phyloP scores from a whole-genome alignment of 202 grass and related monocot genomes.

The Elaeis oleifera region DNA sequence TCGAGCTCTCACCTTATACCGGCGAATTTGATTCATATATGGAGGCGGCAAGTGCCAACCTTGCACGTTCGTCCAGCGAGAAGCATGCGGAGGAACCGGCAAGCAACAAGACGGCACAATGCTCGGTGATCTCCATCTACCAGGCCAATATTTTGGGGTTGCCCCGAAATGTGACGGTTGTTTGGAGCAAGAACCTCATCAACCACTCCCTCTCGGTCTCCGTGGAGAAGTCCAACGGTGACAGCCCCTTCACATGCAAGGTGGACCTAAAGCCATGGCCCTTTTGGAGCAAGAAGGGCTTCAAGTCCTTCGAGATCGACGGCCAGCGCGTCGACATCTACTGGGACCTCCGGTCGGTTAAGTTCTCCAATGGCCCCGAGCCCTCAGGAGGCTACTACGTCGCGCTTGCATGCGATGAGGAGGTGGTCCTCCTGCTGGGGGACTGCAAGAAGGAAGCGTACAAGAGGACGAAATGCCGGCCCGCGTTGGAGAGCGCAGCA shows the following conservation, averaged over 20 bases:
- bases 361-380: slow-evolving; percentile 68
- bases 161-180: slow-evolving; percentile 38
- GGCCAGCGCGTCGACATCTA: slow-evolving; percentile 51
- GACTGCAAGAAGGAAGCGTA: slow-evolving; percentile 86
- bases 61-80: slow-evolving; percentile 2
- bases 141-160: slow-evolving; percentile 48
- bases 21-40: background rate
- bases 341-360: slow-evolving; percentile 82
- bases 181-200: slow-evolving; percentile 80
- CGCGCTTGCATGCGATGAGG: slow-evolving; percentile 59
- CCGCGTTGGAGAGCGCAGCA: slow-evolving; percentile 56
- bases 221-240: slow-evolving; percentile 31
- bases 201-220: slow-evolving; percentile 90
- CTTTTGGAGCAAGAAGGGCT: slow-evolving; percentile 89
- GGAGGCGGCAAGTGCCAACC: background rate
- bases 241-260: slow-evolving; percentile 34
- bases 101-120: slow-evolving; percentile 32
- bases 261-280: slow-evolving; percentile 96
- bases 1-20: background rate
- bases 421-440: slow-evolving; percentile 64
- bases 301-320: slow-evolving; percentile 50
- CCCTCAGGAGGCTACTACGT: slow-evolving; percentile 62
- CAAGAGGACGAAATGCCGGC: slow-evolving; percentile 64
- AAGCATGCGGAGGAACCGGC: slow-evolving; percentile 12
- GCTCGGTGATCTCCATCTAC: slow-evolving; percentile 54